Evolutionary conservation across 2,329 filamentous ascomycete species (phyloP).

Genomic region (Bipolaris sorokiniana): DNA sequence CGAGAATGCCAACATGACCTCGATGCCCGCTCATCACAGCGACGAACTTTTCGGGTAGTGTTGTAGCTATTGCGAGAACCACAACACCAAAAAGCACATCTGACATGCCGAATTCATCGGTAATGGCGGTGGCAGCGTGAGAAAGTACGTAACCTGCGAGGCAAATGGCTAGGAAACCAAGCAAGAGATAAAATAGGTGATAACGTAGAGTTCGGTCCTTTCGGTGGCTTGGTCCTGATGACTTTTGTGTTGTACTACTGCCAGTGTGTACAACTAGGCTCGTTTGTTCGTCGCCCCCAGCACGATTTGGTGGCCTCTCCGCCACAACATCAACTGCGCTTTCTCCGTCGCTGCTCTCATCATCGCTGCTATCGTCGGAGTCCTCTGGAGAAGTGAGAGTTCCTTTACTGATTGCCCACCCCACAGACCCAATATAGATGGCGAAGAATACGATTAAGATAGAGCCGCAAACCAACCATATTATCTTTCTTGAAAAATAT

Average conservation of each 20-base stretch:
- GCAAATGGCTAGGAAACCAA: constrained; percentile 54
- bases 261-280: not conserved
- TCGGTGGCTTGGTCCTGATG: too few relatives aligned
- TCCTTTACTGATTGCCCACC: constrained; percentile 55
- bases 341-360: constrained; percentile 32
- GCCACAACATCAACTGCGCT: constrained; percentile 19
- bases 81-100: constrained; percentile 56
- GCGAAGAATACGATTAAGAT: constrained; percentile 52
- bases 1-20: constrained; percentile 58
- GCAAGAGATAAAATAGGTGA: constrained; percentile 52
- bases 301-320: not conserved
- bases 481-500: not conserved
- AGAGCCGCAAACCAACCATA: not conserved
- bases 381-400: constrained; percentile 51
- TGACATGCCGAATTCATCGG: constrained; percentile 52
- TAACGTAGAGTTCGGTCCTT: constrained; percentile 21
- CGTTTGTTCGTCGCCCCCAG: not conserved
- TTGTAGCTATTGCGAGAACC: constrained; percentile 60
- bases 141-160: constrained; percentile 59
- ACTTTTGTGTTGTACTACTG: not conserved
- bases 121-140: constrained; percentile 52
- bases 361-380: constrained; percentile 45
- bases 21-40: constrained; percentile 56
- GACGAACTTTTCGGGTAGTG: constrained; percentile 61
- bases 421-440: constrained; percentile 54